Base-by-base conservation (phyloP, 2,329 filamentous ascomycete genomes). In the Talaromyces albobiverticillius region DNA sequence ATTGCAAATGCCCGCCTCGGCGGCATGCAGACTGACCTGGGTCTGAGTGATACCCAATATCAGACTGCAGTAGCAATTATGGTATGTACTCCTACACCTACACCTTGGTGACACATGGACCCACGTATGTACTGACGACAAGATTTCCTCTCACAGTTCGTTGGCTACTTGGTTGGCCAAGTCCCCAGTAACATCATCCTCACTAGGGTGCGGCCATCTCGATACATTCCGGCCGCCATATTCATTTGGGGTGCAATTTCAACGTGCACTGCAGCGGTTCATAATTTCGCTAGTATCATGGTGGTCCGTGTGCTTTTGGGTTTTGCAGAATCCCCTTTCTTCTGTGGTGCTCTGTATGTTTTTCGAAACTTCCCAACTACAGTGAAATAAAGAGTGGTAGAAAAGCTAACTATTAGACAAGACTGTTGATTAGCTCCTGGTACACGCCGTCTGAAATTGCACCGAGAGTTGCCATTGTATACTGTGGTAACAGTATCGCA, bases 1-100 rank as follows among this genome's bases (percentile, higher is more conserved):
- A 87, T 88, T 58, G 84, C 84, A 2, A 79, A 84, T 1, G 86
- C 86, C 1, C 79, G 82, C 20, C 76, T 89, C 50, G 82, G 83
- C 64, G 85, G 85, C 5, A 73, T 89, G 18, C 81, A 87, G 54
- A 74, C 76, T 8, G 86, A 88, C 49, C 70, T 88, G 20, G 66
- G 74, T 1, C 73, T 88, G 57, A 68, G 69, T 38, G 72, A 81
- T 60, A 79, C 77, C 3, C 74, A 89, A 65, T 88, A 88, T 64
- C 79, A 83, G 54, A 85, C 83, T 3, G 83, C 82, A 54, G 71
- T 85, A 43, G 79, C 76, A 57, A 87, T 88, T 53, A 70, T 88
- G 20, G 88, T 88, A 64, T 29, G 26, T 5, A 6, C 26, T 29
- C 10, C 22, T 25, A 22, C 26, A 23, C 13, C 42, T 45, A 10